phyloP scores from a whole-genome alignment of 164 flowering plant genomes.

The Stephania japonica region DNA sequence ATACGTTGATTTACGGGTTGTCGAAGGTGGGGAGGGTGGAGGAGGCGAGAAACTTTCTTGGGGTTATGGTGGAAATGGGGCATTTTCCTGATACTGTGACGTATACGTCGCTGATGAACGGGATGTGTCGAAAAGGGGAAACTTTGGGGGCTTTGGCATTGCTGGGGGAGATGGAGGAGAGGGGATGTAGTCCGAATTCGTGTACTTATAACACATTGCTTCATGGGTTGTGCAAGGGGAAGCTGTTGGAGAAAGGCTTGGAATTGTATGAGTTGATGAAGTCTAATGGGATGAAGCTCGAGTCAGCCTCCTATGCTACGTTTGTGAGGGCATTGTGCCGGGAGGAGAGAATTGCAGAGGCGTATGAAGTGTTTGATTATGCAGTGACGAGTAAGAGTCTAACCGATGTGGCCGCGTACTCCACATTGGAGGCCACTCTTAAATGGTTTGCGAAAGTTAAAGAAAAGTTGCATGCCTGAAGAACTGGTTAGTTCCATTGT shows the following conservation, averaged over 20 bases:
- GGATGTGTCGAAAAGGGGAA: conserved; percentile 82
- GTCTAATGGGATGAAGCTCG: conserved; percentile 53
- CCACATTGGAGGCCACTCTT: conserved; percentile 53
- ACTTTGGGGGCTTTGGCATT: conserved; percentile 58
- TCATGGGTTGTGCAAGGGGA: conserved; percentile 71
- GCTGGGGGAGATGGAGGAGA: conserved; percentile 67
- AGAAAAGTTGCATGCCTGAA: conserved; percentile 31
- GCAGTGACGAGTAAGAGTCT: conserved; percentile 78
- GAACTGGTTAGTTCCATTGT: conserved; percentile 8
- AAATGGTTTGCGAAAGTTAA: conserved; percentile 61
- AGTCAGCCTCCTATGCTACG: conserved; percentile 63
- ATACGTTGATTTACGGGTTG: conserved; percentile 82
- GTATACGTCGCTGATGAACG: conserved; percentile 88
- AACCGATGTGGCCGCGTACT: conserved; percentile 61
- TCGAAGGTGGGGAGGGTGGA: conserved; percentile 69
- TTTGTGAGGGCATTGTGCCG: conserved; percentile 68
- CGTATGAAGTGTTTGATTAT: conserved; percentile 86
- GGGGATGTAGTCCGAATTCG: conserved; percentile 66
- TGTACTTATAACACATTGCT: conserved; percentile 84
- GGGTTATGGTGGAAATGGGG: conserved; percentile 64
- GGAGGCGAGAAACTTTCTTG: conserved; percentile 58
- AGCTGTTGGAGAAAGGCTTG: conserved; percentile 53
- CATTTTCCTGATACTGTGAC: conserved; percentile 73
- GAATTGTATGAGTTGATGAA: conserved; percentile 65
- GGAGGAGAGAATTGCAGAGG: conserved; percentile 63